Percentiles rank a stretch among this genome's conserved stretches.
These are phyloP conservation scores for Candida verbasci DNA, from an alignment of 805 yeast genomes.

Conservation along the genomic window DNA sequence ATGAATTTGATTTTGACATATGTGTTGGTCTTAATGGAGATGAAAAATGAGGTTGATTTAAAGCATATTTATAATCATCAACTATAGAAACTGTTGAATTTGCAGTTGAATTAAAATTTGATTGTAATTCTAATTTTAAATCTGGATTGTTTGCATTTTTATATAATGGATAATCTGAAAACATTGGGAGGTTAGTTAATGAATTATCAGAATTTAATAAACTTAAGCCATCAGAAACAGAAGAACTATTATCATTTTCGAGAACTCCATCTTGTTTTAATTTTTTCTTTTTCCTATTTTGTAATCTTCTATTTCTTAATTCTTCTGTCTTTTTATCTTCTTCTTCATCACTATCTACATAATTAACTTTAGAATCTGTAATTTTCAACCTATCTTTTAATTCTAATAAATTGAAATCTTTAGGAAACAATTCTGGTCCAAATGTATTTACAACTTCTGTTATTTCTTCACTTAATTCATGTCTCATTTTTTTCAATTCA, in stretches of 20 bases:
- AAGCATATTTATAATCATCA: constrained; percentile 25
- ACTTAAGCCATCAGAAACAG: constrained; percentile 58
- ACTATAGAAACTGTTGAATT: constrained; percentile 27
- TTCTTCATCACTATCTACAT: constrained; percentile 42
- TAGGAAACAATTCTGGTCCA: constrained; percentile 81
- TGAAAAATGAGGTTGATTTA: constrained; percentile 1
- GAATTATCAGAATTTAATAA: constrained; percentile 59
- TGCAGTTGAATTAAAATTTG: constrained; percentile 22
- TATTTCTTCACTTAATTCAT: constrained; percentile 62
- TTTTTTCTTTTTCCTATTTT: constrained; percentile 17
- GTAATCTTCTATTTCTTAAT: constrained; percentile 40
- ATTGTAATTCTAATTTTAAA: constrained; percentile 19
- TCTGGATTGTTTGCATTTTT: constrained; percentile 21
- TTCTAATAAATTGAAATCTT: constrained; percentile 63
- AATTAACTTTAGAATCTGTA: constrained; percentile 18
- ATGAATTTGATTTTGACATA: neutral
- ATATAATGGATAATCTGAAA: constrained; percentile 46
- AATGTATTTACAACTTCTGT: constrained; percentile 74
- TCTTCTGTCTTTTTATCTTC: constrained; percentile 48
- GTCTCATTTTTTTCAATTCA: constrained; percentile 59
- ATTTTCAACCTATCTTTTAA: constrained; percentile 36
- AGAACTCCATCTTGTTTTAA: neutral
- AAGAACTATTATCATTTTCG: constrained; percentile 20
- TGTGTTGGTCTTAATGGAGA: constrained; percentile 2
- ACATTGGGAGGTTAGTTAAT: constrained; percentile 60